phyloP scores from a whole-genome alignment of 116 monocot species.

The Dioscorea cayenensis region DNA sequence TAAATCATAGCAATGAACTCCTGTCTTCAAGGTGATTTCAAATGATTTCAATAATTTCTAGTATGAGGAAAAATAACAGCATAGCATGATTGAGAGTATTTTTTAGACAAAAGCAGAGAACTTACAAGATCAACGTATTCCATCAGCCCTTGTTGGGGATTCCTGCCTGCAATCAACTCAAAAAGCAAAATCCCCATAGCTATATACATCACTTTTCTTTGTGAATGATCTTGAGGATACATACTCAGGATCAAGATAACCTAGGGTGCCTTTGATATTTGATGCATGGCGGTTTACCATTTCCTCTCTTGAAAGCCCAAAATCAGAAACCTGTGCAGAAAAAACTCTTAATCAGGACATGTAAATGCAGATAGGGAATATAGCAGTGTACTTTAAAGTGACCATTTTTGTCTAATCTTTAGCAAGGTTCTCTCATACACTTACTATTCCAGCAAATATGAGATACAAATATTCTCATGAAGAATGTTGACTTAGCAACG shows the following conservation, averaged over 20 bases:
- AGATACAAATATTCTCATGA: too few relatives aligned
- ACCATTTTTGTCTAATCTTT: not conserved
- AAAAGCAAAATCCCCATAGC: constrained; percentile 89
- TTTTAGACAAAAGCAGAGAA: not conserved
- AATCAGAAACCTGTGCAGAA: constrained; percentile 74
- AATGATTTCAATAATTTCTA: too few relatives aligned
- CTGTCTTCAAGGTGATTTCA: too few relatives aligned
- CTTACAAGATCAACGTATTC: constrained; percentile 96
- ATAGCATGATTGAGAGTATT: not conserved
- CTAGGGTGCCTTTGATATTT: constrained; percentile 77
- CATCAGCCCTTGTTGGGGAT: constrained; percentile 88
- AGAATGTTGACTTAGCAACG: too few relatives aligned
- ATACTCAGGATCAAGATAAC: constrained; percentile 97
- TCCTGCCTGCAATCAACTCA: constrained; percentile 84
- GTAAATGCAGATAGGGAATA: not conserved
- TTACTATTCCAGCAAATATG: too few relatives aligned
- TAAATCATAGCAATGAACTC: too few relatives aligned
- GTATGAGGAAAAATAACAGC: not conserved
- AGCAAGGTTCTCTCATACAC: not conserved
- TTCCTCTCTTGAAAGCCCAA: constrained; percentile 94
- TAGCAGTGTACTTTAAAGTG: not conserved
- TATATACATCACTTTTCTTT: constrained; percentile 95
- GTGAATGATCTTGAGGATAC: constrained; percentile 74
- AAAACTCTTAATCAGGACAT: not conserved
- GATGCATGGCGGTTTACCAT: constrained; percentile 46